Base-by-base conservation (phyloP, 2,329 filamentous ascomycete genomes). In the Tolypocladium inflatum region DNA sequence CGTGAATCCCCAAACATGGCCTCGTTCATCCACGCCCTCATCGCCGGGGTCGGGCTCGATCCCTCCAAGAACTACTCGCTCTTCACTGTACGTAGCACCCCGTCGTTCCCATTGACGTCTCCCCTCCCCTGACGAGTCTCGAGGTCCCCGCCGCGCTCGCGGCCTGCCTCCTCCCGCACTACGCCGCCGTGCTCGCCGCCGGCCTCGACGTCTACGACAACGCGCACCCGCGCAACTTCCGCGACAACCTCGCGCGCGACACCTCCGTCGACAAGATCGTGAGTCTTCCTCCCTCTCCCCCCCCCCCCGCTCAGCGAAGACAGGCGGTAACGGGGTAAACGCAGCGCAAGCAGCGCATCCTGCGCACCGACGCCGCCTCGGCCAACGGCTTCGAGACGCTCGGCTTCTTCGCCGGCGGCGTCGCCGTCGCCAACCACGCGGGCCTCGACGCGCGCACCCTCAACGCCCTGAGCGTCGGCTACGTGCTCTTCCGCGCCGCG, bases 281-380 rank as follows among this genome's bases (percentile, higher is more conserved):
- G 57, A 54, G 65, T 63, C 26, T 30, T 30, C 30, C 8, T 33
- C 30, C 30, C 30, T 7, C 6, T 33, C 30, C 30, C 30, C 30
- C 30, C 3, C 30, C 30, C 6, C 4, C 30, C 23, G 23, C 35
- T 30, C 39, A 9, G 30, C 30, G 6, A 37, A 10, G 19, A 11
- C 17, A 41, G 2, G 33, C 3, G n/a, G 48, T 37, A 41, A 51
- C 50, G 17, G n/a, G 39, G 3, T 11, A 4, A 7, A 17, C 5
- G 10, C 17, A 82, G 67, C 76, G 74, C 35, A 82, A 86, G 65
- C 83, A 83, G 65, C 76, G 76, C 55, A 74, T 80, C 38, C 67
- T 83, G 45, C 77, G 81, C 55, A 74, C 78, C 35, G 79, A 86
- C 65, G 78, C 80, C 23, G 76, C 78, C 4, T 64, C 70, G 13